Percentiles rank a stretch among this genome's conserved stretches.
Evolutionary conservation across 805 yeast genomes (phyloP).

Genomic region (Hanseniaspora jakobsenii): DNA sequence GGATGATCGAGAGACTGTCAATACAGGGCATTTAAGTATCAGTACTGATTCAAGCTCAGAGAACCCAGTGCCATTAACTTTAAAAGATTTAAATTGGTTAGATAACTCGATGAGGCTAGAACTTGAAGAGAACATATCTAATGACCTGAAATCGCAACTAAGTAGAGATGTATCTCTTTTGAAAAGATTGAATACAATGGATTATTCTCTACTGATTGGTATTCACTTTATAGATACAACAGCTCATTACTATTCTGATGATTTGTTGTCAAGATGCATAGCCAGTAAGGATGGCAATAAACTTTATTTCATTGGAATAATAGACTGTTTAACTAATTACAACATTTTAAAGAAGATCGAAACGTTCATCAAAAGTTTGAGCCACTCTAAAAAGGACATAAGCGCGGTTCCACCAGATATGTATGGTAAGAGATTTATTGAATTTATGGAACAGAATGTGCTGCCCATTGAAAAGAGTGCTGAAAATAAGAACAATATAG

Average conservation of each 20-base stretch:
- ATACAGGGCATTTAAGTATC: slow-evolving; percentile 20
- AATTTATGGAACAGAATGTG: slow-evolving; percentile 34
- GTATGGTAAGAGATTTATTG: slow-evolving; percentile 75
- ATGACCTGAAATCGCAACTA: slow-evolving; percentile 54
- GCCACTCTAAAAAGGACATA: slow-evolving; percentile 54
- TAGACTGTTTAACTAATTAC: slow-evolving; percentile 82
- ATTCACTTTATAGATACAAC: slow-evolving; percentile 47
- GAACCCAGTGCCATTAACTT: slow-evolving; percentile 31
- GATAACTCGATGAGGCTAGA: slow-evolving; percentile 50
- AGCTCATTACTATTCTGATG: slow-evolving; percentile 25
- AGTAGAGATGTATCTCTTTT: slow-evolving; percentile 62
- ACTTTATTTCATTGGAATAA: slow-evolving; percentile 82
- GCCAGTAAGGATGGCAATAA: slow-evolving; percentile 29
- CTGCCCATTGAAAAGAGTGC: neutral
- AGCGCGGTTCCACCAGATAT: slow-evolving; percentile 86
- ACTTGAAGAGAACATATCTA: slow-evolving; percentile 61
- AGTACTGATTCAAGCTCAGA: slow-evolving; percentile 21
- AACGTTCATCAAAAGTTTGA: slow-evolving; percentile 69
- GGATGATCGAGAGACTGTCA: neutral
- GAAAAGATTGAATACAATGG: slow-evolving; percentile 78
- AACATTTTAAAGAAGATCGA: slow-evolving; percentile 64
- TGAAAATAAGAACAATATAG: neutral
- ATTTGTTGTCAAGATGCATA: slow-evolving; percentile 16
- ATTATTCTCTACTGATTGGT: slow-evolving; percentile 81
- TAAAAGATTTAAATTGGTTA: slow-evolving; percentile 84